Base-by-base conservation (phyloP, 352 stramenopile genomes). In the Pseudoperonospora humuli region DNA sequence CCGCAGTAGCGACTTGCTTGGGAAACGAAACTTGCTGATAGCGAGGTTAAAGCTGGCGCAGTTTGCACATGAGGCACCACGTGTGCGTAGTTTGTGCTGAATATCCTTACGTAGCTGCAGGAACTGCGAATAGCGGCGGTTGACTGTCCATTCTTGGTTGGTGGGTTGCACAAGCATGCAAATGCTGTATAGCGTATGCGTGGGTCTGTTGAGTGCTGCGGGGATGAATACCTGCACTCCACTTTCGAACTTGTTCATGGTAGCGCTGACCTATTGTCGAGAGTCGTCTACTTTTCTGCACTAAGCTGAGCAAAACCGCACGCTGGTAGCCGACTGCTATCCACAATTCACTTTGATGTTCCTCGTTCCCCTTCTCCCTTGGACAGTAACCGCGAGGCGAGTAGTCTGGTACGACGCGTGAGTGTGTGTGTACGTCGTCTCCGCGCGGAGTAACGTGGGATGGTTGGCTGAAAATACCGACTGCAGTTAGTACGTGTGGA, bases 111-210 rank as follows among this genome's bases (percentile, higher is more conserved):
- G 71, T 11, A 88, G 69, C 64, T 83, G 68, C 47, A 89, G 66
- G 57, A 91, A 91, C 64, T 91, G 79, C 47, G 79, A 91, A 57
- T 91, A 91, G 35, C 79, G 79, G 18, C 79, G 76, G 51, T 91
- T 91, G 28, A 91, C 77, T 0, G 76, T 86, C 79, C 79, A 91
- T 44, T 91, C 79, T 46, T 87, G 72, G 34, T 63, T 60, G 11
- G 74, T 85, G 27, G 78, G 76, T 54, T 91, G 76, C 47, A 91
- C 79, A 18, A 64, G 52, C 68, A 88, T 79, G 49, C 69, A 86
- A 46, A 91, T 84, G 57, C 76, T 86, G 61, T 91, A 91, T 21
- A 91, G 64, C 45, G 79, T 91, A 59, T 91, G 79, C 18, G 74
- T 82, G 23, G 79, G 79, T 6, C 79, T 68, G 54, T 91, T 91